These are phyloP conservation scores for Talaromyces sp. DNA, from an alignment of 2,329 filamentous ascomycete species.

Conservation along the genomic window DNA sequence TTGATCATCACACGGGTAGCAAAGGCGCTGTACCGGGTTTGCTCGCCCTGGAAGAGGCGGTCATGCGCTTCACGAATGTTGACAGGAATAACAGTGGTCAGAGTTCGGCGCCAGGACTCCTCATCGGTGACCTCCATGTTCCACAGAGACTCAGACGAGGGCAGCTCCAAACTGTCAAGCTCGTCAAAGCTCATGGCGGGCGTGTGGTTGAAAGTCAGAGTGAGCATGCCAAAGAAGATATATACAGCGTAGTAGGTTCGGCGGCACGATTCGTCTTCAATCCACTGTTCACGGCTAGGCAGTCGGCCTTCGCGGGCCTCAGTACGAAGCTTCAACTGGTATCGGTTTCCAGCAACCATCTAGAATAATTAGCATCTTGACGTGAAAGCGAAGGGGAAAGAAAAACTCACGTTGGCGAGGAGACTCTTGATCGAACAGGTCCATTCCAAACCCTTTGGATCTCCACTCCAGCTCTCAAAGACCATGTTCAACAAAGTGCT, in stretches of 20 bases:
- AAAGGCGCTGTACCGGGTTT: constrained; percentile 88
- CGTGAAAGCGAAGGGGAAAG: constrained; percentile 16
- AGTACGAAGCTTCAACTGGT: constrained; percentile 88
- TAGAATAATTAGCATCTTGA: constrained; percentile 15
- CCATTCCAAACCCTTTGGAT: constrained; percentile 96
- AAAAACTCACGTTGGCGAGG: constrained; percentile 63
- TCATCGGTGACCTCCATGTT: constrained; percentile 77
- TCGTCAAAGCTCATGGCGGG: constrained; percentile 98
- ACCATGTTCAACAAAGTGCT: constrained; percentile 96
- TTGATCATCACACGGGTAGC: constrained; percentile 98
- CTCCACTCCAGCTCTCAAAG: constrained; percentile 98
- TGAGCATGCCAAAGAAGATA: constrained; percentile 95
- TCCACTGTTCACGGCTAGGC: constrained; percentile 83
- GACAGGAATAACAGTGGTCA: constrained; percentile 64
- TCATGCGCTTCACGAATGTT: constrained; percentile 94
- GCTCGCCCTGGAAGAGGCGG: constrained; percentile 89
- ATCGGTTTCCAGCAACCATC: constrained; percentile 96
- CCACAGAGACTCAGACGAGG: constrained; percentile 91
- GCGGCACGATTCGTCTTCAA: constrained; percentile 92
- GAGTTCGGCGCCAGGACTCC: constrained; percentile 72
- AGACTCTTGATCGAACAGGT: constrained; percentile 98
- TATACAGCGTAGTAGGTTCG: constrained; percentile 98
- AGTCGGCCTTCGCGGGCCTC: constrained; percentile 73
- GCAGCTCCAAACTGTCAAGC: constrained; percentile 86
- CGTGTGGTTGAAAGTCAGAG: constrained; percentile 94